Evolutionary conservation across 228 moss, liverwort and hornwort genomes (phyloP), one percentile per base, ranked within the genome.

Genomic region (Sphagnum magellanicum): DNA sequence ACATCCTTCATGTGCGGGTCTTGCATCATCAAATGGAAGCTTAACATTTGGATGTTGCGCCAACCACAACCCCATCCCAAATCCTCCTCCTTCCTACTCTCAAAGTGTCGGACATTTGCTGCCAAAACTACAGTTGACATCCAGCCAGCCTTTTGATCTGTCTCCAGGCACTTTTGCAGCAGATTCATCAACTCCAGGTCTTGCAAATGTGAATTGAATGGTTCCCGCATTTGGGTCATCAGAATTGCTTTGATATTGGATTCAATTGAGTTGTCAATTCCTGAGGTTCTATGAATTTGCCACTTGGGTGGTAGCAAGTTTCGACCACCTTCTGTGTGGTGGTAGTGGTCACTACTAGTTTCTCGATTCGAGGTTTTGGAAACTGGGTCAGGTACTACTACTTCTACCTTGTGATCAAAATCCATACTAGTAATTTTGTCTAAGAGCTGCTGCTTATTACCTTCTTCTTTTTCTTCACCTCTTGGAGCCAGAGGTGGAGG

Each of bases 11-110:
- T 61, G 59, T 79, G 83, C 10, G 4, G 0, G 48, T 77, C 63
- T 59, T 86, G 77, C 0, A 74, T 74, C 49, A 86, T 64, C 65
- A 92, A 3, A 47, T 71, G 81, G 5, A 85, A 92, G 65, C 77
- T 76, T 50, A 92, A 50, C 74, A 92, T 92, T 72, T 92, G 91
- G 71, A 92, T 92, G 71, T 92, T 92, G 10, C 89, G 84, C 92
- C 92, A 92, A 48, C 92, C 92, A 51, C 92, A 92, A 49, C 92
- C 92, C 92, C 92, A 92, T 46, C 92, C 90, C 9, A 85, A 75
- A 67, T 92, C 92, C 48, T 88, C 80, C 53, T 81, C 79, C 0
- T 68, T 49, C 63, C 77, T 67, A 63, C 85, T 92, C 72, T 89
- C 88, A 53, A 85, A 92, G 68, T 92, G 92, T 8, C 82, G 85